Percentiles rank a stretch among this genome's conserved stretches.
Conservation (phyloP, 352 stramenopile genomes). For the Phytopythium vexans region DNA sequence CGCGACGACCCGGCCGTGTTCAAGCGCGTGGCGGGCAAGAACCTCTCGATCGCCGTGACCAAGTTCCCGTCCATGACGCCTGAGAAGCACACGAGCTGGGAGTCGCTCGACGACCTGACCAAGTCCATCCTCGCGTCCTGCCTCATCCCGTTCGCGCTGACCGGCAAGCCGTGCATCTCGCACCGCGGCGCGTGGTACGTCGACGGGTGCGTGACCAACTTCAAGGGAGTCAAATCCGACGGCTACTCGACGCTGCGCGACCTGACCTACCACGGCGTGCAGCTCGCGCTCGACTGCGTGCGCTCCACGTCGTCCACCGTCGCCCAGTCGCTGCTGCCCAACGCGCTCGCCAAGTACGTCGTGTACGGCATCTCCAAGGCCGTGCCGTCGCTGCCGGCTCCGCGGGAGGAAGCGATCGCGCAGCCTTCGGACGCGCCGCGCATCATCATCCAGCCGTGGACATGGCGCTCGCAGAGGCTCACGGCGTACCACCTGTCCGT, state of each 20-base stretch:
- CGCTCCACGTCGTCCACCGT: slow-evolving; percentile 33
- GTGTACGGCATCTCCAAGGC: slow-evolving; percentile 39
- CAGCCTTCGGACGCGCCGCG: slow-evolving; percentile 8
- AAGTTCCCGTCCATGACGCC: slow-evolving; percentile 54
- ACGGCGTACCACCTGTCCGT: slow-evolving; percentile 58
- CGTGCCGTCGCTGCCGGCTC: slow-evolving; percentile 38
- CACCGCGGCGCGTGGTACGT: slow-evolving; percentile 68
- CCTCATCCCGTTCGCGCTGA: slow-evolving; percentile 66
- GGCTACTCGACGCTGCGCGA: slow-evolving; percentile 59
- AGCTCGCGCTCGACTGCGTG: slow-evolving; percentile 40
- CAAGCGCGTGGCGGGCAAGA: slow-evolving; percentile 30
- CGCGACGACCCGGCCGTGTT: slow-evolving; percentile 45
- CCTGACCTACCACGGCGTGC: slow-evolving; percentile 46
- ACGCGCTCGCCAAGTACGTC: slow-evolving; percentile 36
- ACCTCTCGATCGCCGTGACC: slow-evolving; percentile 60
- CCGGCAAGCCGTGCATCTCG: slow-evolving; percentile 51
- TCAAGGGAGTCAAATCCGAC: slow-evolving; percentile 59
- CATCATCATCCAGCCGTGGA: slow-evolving; percentile 64
- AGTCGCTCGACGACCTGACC: slow-evolving; percentile 52
- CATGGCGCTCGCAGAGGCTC: slow-evolving; percentile 50
- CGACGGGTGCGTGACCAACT: slow-evolving; percentile 71
- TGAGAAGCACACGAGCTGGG: slow-evolving; percentile 55
- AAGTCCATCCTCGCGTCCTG: slow-evolving; percentile 65
- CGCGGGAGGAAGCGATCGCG: slow-evolving; percentile 37
- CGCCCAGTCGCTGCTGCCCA: slow-evolving; percentile 33